Evolutionary conservation across 1,139 yeast genomes (phyloP).

Genomic region (Candida buenavistaensis): DNA sequence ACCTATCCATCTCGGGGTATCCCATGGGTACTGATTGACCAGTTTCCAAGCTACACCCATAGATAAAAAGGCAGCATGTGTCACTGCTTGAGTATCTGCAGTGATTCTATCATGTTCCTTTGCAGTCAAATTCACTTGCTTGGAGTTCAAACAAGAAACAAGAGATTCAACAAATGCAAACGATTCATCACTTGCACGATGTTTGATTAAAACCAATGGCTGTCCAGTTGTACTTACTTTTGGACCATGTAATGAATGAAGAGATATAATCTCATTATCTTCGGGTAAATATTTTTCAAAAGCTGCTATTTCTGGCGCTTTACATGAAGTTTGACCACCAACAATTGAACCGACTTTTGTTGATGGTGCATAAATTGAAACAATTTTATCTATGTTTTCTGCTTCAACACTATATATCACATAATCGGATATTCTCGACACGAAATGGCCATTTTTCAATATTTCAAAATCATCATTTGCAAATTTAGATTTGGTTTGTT

Average conservation of each 20-base stretch:
- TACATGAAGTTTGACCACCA: slow-evolving; percentile 98
- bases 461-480: slow-evolving; percentile 51
- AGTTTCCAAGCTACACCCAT: slow-evolving; percentile 98
- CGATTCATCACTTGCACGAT: slow-evolving; percentile 60
- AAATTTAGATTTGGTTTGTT: slow-evolving; percentile 43
- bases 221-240: slow-evolving; percentile 86
- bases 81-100: slow-evolving; percentile 98
- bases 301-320: slow-evolving; percentile 84
- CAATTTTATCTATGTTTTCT: slow-evolving; percentile 72
- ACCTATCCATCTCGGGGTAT: slow-evolving; percentile 81
- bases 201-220: slow-evolving; percentile 83
- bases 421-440: slow-evolving; percentile 77
- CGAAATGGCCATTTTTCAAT: slow-evolving; percentile 74
- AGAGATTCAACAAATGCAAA: slow-evolving; percentile 61
- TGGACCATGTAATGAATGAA: slow-evolving; percentile 96
- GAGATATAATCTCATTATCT: slow-evolving; percentile 79
- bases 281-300: slow-evolving; percentile 72
- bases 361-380: slow-evolving; percentile 75
- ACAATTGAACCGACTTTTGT: slow-evolving; percentile 86
- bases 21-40: slow-evolving; percentile 89
- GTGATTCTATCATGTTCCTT: slow-evolving; percentile 90
- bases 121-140: slow-evolving; percentile 75
- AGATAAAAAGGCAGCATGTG: slow-evolving; percentile 94
- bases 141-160: slow-evolving; percentile 73
- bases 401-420: slow-evolving; percentile 91